Conservation (phyloP, 2,329 filamentous ascomycete genomes). For the Xylaria polymorpha region DNA sequence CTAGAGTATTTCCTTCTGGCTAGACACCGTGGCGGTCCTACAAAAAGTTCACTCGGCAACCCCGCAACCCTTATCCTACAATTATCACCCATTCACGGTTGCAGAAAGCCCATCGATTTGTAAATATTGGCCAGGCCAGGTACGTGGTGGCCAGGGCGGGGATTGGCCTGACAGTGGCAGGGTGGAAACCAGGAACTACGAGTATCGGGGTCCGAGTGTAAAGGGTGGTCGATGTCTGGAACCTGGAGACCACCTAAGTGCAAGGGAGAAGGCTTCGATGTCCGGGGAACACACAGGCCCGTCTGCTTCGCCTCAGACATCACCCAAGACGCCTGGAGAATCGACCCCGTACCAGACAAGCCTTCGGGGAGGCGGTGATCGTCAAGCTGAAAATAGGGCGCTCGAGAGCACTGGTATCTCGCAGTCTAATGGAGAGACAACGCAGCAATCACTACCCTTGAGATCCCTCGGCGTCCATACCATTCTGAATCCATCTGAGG, state of each 20-base stretch:
- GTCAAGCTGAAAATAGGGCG: slow-evolving; percentile 43
- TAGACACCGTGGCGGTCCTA: slow-evolving; percentile 51
- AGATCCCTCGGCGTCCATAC: slow-evolving; percentile 57
- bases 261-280: slow-evolving; percentile 72
- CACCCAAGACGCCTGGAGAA: slow-evolving; percentile 58
- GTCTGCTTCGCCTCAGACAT: slow-evolving; percentile 64
- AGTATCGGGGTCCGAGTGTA: slow-evolving; percentile 43
- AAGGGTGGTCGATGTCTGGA: slow-evolving; percentile 67
- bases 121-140: slow-evolving; percentile 42
- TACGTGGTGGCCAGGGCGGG: slow-evolving; percentile 45
- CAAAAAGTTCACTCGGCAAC: slow-evolving; percentile 49
- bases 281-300: slow-evolving; percentile 68
- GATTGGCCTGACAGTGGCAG: slow-evolving; percentile 45
- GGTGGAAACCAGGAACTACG: slow-evolving; percentile 47
- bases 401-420: slow-evolving; percentile 47
- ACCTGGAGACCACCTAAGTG: slow-evolving; percentile 61
- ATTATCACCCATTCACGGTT: slow-evolving; percentile 47
- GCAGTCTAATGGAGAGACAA: slow-evolving; percentile 48
- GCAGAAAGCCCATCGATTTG: slow-evolving; percentile 44
- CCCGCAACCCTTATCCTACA: slow-evolving; percentile 49
- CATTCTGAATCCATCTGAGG: slow-evolving; percentile 58
- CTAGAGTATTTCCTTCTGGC: slow-evolving; percentile 6
- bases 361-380: slow-evolving; percentile 49
- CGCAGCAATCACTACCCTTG: slow-evolving; percentile 47
- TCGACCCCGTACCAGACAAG: slow-evolving; percentile 47